A percentile compares a stretch with the other conserved stretches of the same genome.
Conservation (phyloP, 2,329 filamentous ascomycete genomes). For the Aspergillus uvarum region DNA sequence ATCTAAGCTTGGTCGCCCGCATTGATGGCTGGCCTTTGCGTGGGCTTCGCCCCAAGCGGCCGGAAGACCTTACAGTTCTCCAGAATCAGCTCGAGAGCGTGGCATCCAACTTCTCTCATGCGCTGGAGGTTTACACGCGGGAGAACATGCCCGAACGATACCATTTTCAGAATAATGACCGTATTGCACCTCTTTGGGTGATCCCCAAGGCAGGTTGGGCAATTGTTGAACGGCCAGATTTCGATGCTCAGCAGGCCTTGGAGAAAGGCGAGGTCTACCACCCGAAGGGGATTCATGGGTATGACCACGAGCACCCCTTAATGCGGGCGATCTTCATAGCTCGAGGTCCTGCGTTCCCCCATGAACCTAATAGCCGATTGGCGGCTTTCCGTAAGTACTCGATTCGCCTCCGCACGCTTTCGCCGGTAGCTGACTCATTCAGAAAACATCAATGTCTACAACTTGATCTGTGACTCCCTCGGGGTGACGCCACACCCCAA, state of each 20-base stretch:
- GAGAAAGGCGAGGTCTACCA: slow-evolving; percentile 67
- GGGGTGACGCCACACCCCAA: slow-evolving; percentile 72
- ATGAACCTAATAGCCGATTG: slow-evolving; percentile 75
- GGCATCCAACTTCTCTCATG: slow-evolving; percentile 56
- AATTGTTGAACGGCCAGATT: slow-evolving; percentile 76
- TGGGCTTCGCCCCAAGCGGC: slow-evolving; percentile 77
- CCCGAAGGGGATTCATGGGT: slow-evolving; percentile 85
- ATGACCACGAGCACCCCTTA: slow-evolving; percentile 89
- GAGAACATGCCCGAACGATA: slow-evolving; percentile 88
- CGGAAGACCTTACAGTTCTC: slow-evolving; percentile 63
- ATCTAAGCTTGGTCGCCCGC: slow-evolving; percentile 73
- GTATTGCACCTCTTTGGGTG: slow-evolving; percentile 94
- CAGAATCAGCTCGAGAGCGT: slow-evolving; percentile 61
- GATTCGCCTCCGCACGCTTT: neutral
- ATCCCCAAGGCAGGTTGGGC: slow-evolving; percentile 91
- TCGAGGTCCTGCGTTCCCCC: slow-evolving; percentile 86
- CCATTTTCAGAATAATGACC: slow-evolving; percentile 82
- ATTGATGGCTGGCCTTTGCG: slow-evolving; percentile 93
- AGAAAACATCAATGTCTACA: slow-evolving; percentile 96
- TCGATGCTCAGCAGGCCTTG: slow-evolving; percentile 68
- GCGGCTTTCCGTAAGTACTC: slow-evolving; percentile 72
- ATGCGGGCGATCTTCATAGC: slow-evolving; percentile 97
- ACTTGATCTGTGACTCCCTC: slow-evolving; percentile 86
- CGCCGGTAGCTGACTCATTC: slow-evolving; percentile 9
- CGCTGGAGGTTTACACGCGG: slow-evolving; percentile 82